These are phyloP conservation scores for Canavalia gladiata DNA, from an alignment of 306 rosid species.

Conservation along the genomic window DNA sequence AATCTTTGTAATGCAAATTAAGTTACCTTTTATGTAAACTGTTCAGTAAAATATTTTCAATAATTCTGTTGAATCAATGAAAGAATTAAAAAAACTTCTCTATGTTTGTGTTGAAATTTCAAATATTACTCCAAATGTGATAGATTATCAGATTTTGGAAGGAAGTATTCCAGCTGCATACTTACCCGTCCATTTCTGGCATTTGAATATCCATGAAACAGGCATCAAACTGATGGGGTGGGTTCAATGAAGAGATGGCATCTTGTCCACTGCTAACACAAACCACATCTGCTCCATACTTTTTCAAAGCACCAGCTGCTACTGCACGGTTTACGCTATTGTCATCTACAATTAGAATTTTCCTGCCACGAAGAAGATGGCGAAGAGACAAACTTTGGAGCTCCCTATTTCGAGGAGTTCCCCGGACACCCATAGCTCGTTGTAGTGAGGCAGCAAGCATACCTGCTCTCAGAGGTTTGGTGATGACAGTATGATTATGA, in stretches of 20 bases:
- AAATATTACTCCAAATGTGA: constrained; percentile 21
- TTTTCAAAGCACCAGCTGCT: constrained; percentile 93
- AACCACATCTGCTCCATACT: constrained; percentile 91
- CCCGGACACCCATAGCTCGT: constrained; percentile 76
- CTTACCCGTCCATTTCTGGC: constrained; percentile 99
- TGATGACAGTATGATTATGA: constrained; percentile 62
- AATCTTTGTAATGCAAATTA: constrained; percentile 8
- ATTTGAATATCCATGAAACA: constrained; percentile 99
- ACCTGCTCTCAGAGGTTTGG: constrained; percentile 90
- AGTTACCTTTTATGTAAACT: background rate
- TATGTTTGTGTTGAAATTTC: constrained; percentile 13
- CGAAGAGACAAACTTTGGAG: constrained; percentile 73
- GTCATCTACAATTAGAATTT: constrained; percentile 89
- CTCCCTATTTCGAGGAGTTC: constrained; percentile 75
- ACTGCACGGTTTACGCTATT: constrained; percentile 86
- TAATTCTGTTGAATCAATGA: constrained; percentile 1
- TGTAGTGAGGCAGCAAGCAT: constrained; percentile 94
- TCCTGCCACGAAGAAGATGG: constrained; percentile 80
- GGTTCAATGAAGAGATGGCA: constrained; percentile 75
- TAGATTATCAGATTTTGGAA: constrained; percentile 16
- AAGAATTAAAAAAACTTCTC: background rate
- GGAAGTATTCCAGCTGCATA: constrained; percentile 52
- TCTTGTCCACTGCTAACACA: constrained; percentile 81
- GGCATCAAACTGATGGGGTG: constrained; percentile 89
- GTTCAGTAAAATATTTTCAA: constrained; percentile 17